These are phyloP conservation scores for Aspergillus persii DNA, from an alignment of 2,329 filamentous ascomycete species.

Conservation along the genomic window DNA sequence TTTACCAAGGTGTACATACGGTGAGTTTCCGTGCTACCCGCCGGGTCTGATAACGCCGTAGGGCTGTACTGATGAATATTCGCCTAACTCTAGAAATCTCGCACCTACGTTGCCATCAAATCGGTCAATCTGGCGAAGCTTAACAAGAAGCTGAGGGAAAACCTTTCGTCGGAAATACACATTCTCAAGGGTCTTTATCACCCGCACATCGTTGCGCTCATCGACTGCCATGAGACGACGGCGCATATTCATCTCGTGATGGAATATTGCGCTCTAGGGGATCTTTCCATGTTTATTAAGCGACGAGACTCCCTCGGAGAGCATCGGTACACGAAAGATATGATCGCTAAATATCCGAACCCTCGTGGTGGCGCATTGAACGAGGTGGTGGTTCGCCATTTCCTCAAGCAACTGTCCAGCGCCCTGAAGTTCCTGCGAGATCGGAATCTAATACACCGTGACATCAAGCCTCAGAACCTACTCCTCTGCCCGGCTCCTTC, in stretches of 20 bases:
- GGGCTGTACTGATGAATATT: conserved; percentile 12
- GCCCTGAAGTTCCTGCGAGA: conserved; percentile 84
- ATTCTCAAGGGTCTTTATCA: conserved; percentile 93
- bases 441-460: conserved; percentile 87
- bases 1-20: conserved; percentile 83
- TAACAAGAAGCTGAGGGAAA: conserved; percentile 94
- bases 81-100: conserved; percentile 60
- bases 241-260: conserved; percentile 95
- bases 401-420: conserved; percentile 90
- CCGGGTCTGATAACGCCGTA: neutral
- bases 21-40: conserved; percentile 52
- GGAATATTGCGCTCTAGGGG: conserved; percentile 96
- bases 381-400: conserved; percentile 95
- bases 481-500: conserved; percentile 78
- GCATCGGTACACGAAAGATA: conserved; percentile 79
- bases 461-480: conserved; percentile 96
- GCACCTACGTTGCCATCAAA: conserved; percentile 89
- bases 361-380: conserved; percentile 80
- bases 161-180: conserved; percentile 90
- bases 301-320: conserved; percentile 78
- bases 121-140: conserved; percentile 87
- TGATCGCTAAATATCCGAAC: conserved; percentile 91
- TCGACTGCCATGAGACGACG: conserved; percentile 85
- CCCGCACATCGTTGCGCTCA: conserved; percentile 93
- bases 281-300: conserved; percentile 94